Evolutionary conservation across 2,329 filamentous ascomycete genomes (phyloP), one percentile per base, ranked within the genome.

Genomic region (Trichoderma asperellum): DNA sequence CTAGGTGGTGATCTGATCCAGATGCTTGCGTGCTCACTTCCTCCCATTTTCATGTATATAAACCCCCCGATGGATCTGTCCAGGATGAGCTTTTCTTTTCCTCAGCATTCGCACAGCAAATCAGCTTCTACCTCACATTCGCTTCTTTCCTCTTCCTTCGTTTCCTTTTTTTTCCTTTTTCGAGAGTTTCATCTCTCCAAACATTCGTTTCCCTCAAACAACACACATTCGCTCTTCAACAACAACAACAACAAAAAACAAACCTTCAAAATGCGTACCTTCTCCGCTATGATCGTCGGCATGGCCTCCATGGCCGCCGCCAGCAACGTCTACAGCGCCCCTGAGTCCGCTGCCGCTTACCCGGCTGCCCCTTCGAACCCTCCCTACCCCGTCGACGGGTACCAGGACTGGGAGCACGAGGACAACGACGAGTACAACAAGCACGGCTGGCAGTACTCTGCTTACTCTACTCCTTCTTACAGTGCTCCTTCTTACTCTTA

Each of bases 201-300:
- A 55, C 66, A 61, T 49, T 56, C 57, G 58, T 56, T 61, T 53
- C 16, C 16, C 47, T 24, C 58, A 18, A 16, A 2, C 16, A 16
- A 40, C 34, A 35, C 34, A 49, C 66, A 68, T 12, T 68, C 58
- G 66, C 52, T 53, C 32, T 32, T 27, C 18, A 53, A 60, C 35
- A 35, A 40, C 53, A 55, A 52, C 29, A 5, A 21, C 32, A 34
- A n/a, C n/a, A n/a, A n/a, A n/a, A 59, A 58, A 24, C 18, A 27
- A 21, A 27, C 4, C 14, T 7, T 52, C 68, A 69, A 69, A 4
- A 70, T 67, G 69, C 37, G 70, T 47, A 61, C 21, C 72, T 67
- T 70, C 72, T 76, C 74, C 57, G 77, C 77, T 53, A 77, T 77
- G 72, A 72, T 75, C 71, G 60, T 75, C 73, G 70, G 24, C 24